Percentiles rank a stretch among this genome's conserved stretches.
Conservation (phyloP, 106 monocot species). For the Acorus calamus region DNA sequence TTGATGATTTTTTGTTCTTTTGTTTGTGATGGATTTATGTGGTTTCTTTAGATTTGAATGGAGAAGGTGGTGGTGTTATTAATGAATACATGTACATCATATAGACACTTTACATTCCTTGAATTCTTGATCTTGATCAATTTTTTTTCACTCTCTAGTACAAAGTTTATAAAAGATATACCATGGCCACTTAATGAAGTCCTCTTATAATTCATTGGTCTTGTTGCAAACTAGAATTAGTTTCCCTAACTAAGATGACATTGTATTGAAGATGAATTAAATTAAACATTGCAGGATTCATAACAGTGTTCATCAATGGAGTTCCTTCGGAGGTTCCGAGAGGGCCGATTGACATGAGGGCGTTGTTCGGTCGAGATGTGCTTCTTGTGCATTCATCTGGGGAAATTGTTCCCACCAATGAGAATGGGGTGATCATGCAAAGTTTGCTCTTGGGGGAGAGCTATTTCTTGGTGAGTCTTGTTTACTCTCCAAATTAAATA, state of each 20-base stretch:
- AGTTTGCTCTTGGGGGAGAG: slow-evolving; percentile 82
- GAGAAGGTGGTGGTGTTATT: too few relatives aligned
- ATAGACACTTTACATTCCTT: too few relatives aligned
- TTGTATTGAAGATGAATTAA: not conserved
- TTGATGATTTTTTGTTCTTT: too few relatives aligned
- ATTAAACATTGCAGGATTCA: slow-evolving; percentile 29
- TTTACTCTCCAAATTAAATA: not conserved
- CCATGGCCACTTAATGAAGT: too few relatives aligned
- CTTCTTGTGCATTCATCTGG: slow-evolving; percentile 78
- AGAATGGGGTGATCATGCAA: slow-evolving; percentile 63
- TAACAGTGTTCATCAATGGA: slow-evolving; percentile 90
- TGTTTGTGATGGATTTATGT: too few relatives aligned
- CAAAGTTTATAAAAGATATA: too few relatives aligned
- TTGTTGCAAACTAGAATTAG: too few relatives aligned
- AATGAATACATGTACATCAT: too few relatives aligned
- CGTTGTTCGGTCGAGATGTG: slow-evolving; percentile 61
- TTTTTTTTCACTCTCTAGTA: too few relatives aligned
- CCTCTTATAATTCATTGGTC: too few relatives aligned
- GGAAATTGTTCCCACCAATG: slow-evolving; percentile 56
- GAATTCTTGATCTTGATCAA: too few relatives aligned
- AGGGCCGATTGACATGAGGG: slow-evolving; percentile 60
- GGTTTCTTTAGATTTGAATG: too few relatives aligned
- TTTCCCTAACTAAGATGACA: slow-evolving; percentile 1
- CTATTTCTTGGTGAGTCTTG: slow-evolving; percentile 64
- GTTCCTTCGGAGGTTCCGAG: slow-evolving; percentile 62